phyloP scores from a whole-genome alignment of 768 basidiomycete species.

The Amyloporia xantha region DNA sequence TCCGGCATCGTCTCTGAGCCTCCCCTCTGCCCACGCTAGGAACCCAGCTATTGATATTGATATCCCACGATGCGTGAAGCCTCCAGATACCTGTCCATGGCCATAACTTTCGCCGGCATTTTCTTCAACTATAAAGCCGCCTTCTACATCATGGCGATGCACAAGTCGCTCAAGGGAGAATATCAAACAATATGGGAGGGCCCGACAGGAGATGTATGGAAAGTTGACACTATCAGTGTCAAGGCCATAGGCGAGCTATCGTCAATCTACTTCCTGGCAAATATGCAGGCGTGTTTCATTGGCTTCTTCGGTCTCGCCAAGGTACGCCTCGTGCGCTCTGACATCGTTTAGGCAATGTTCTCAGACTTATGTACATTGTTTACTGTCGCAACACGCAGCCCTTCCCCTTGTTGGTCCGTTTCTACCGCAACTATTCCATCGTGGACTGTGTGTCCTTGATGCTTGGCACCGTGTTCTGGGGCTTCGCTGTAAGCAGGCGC shows the following conservation, averaged over 20 bases:
- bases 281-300: constrained; percentile 54
- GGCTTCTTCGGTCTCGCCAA: constrained; percentile 67
- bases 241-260: constrained; percentile 54
- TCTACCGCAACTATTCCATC: constrained; percentile 78
- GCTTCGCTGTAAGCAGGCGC: constrained; percentile 50
- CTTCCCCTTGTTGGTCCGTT: constrained; percentile 58
- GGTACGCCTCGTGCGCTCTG: constrained; percentile 34
- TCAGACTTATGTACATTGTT: background rate
- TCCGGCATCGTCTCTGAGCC: too few species aligned
- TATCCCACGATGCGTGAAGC: constrained; percentile 7
- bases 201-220: constrained; percentile 33
- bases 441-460: constrained; percentile 71
- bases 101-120: constrained; percentile 33
- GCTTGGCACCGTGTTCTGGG: constrained; percentile 47
- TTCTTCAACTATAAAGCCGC: constrained; percentile 35
- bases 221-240: constrained; percentile 35
- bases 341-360: background rate
- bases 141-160: constrained; percentile 32
- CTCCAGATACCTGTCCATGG: constrained; percentile 31
- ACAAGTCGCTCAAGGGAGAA: constrained; percentile 40
- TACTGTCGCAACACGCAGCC: constrained; percentile 32
- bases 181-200: constrained; percentile 44
- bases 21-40: background rate
- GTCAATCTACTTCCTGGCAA: constrained; percentile 58
- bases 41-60: background rate